A percentile compares a stretch with the other conserved stretches of the same genome.
These are phyloP conservation scores for Candida ascalaphidarum DNA, from an alignment of 805 yeast genomes.

Conservation along the genomic window DNA sequence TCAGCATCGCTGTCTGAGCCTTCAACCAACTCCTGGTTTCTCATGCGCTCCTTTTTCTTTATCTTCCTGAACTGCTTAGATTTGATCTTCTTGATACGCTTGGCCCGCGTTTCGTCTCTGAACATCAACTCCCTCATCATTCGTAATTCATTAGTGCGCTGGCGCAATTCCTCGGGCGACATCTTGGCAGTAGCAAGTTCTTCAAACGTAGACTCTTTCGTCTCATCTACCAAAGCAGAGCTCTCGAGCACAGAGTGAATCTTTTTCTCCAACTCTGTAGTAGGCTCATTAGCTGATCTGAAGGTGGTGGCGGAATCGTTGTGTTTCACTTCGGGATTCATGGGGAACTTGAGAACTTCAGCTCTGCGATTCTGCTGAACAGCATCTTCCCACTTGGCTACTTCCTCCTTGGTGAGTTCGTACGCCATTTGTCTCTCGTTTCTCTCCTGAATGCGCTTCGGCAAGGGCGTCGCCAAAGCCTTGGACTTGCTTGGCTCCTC, in stretches of 20 bases:
- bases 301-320: conserved; percentile 46
- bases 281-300: conserved; percentile 31
- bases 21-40: conserved; percentile 59
- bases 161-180: conserved; percentile 68
- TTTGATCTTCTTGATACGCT: conserved; percentile 87
- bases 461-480: conserved; percentile 73
- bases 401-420: conserved; percentile 79
- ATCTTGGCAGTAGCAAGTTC: conserved; percentile 76
- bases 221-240: conserved; percentile 64
- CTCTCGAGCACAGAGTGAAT: conserved; percentile 52
- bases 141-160: conserved; percentile 75
- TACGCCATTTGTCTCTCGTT: conserved; percentile 86
- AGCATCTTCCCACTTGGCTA: conserved; percentile 80
- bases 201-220: conserved; percentile 77
- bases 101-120: conserved; percentile 87
- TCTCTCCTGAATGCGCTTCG: conserved; percentile 76
- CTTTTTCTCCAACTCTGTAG: conserved; percentile 58
- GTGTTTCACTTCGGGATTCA: conserved; percentile 35
- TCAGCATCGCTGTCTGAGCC: conserved; percentile 46
- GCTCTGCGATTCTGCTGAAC: conserved; percentile 75
- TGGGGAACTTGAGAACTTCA: conserved; percentile 75
- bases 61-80: conserved; percentile 84
- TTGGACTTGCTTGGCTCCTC: conserved; percentile 25
- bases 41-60: conserved; percentile 73
- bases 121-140: conserved; percentile 94